phyloP scores from a whole-genome alignment of 148 eudicot species.

The Pharnaceum exiguum region DNA sequence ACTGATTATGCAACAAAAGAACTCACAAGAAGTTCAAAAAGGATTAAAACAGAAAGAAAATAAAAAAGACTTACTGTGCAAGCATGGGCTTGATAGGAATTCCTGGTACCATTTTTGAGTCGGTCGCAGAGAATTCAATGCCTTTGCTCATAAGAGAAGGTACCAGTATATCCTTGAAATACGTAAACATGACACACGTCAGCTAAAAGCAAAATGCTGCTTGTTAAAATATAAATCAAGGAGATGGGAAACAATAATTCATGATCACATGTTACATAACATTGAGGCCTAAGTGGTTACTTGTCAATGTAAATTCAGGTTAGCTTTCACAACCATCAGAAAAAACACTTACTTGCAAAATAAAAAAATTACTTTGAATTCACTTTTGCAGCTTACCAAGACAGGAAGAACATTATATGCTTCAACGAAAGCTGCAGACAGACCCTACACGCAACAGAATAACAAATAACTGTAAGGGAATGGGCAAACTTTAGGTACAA shows the following conservation, averaged over 20 bases:
- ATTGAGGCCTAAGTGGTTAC: neutral
- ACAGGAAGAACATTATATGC: constrained; percentile 83
- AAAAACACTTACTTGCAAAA: neutral
- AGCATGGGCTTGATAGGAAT: constrained; percentile 97
- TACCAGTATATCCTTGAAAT: constrained; percentile 71
- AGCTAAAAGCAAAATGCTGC: neutral
- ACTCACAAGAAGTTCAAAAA: neutral
- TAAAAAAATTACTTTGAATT: neutral
- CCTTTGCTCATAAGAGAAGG: constrained; percentile 87
- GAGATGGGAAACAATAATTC: neutral
- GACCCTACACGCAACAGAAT: constrained; percentile 40
- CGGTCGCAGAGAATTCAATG: constrained; percentile 56
- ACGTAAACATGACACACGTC: constrained; percentile 4
- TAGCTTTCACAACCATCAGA: neutral
- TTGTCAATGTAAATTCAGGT: neutral
- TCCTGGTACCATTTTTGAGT: constrained; percentile 85
- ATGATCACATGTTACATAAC: neutral
- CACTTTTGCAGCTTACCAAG: constrained; percentile 45
- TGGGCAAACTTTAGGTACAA: too few species aligned
- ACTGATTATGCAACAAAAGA: neutral
- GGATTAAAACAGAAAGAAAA: neutral
- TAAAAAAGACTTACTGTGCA: constrained; percentile 78
- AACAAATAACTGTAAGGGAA: neutral
- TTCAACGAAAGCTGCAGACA: constrained; percentile 72
- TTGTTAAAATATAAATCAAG: neutral